Conservation (phyloP, 805 yeast species). For the Candida namnaoensis region DNA sequence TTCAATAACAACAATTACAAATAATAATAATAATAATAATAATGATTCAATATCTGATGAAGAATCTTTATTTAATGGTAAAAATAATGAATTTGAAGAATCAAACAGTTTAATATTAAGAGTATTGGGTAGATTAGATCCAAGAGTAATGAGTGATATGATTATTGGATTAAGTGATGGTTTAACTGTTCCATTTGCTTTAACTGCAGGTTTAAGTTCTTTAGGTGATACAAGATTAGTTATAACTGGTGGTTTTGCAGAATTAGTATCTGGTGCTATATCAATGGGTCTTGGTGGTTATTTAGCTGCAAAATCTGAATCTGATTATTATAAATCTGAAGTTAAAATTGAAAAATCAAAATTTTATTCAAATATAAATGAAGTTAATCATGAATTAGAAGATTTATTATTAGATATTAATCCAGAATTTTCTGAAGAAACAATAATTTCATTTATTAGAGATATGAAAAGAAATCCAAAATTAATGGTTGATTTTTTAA, state of each 20-base stretch:
- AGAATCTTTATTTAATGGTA: background rate
- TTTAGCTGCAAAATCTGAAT: constrained; percentile 87
- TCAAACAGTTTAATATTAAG: constrained; percentile 6
- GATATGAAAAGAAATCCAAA: constrained; percentile 77
- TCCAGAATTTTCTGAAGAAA: constrained; percentile 49
- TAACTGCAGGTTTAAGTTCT: constrained; percentile 91
- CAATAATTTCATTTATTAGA: constrained; percentile 62
- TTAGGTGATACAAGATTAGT: constrained; percentile 86
- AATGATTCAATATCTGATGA: background rate
- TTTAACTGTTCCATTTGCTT: constrained; percentile 95
- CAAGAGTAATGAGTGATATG: constrained; percentile 88
- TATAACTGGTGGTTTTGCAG: constrained; percentile 97
- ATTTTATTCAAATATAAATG: constrained; percentile 56
- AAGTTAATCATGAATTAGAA: constrained; percentile 67
- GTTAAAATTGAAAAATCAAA: constrained; percentile 63
- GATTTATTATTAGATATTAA: constrained; percentile 71
- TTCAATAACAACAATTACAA: no score
- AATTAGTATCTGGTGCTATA: constrained; percentile 92
- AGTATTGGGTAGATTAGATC: constrained; percentile 57
- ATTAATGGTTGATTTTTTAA: constrained; percentile 76
- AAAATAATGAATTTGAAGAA: background rate
- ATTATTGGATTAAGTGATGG: constrained; percentile 95
- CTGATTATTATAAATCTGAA: constrained; percentile 64
- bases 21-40: no score
- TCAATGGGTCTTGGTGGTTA: constrained; percentile 98